phyloP scores from a whole-genome alignment of 371 early-diverging fungal species.

The Saksenaea vasiformis region DNA sequence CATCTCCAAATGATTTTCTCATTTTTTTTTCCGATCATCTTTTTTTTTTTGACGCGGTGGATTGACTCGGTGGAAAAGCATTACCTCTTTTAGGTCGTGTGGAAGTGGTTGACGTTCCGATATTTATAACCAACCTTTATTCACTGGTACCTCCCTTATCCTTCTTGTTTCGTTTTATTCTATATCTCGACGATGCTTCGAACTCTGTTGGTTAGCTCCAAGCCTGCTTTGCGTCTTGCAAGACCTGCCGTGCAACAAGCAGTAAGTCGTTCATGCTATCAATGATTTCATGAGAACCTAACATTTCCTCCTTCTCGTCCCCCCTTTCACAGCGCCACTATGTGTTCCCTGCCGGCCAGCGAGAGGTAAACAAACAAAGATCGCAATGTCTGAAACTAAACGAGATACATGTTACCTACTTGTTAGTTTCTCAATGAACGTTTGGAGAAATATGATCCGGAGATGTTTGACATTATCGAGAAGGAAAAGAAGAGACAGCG shows the following conservation, averaged over 20 bases:
- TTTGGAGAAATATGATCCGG: conserved; percentile 83
- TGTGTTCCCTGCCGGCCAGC: conserved; percentile 67
- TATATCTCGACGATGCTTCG: conserved; percentile 38
- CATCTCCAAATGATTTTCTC: too few relatives aligned
- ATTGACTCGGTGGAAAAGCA: conserved; percentile 49
- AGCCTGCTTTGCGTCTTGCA: conserved; percentile 23
- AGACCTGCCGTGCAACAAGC: conserved; percentile 26
- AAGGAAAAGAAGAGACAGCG: conserved; percentile 96
- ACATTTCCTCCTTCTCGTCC: conserved; percentile 1
- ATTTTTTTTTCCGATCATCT: conserved; percentile 19
- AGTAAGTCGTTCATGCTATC: conserved; percentile 14
- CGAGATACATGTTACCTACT: background rate
- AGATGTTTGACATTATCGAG: conserved; percentile 94
- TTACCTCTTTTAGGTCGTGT: conserved; percentile 35
- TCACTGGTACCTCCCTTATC: conserved; percentile 9
- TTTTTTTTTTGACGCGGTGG: conserved; percentile 46
- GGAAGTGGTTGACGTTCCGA: conserved; percentile 1
- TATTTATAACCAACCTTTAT: conserved; percentile 10
- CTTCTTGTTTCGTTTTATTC: conserved; percentile 15
- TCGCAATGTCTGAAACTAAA: background rate
- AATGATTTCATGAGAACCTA: background rate
- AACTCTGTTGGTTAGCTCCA: conserved; percentile 27
- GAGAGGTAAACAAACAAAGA: conserved; percentile 44
- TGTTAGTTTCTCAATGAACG: conserved; percentile 66
- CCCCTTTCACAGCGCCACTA: conserved; percentile 54